Evolutionary conservation across 495 filamentous ascomycete species (phyloP), one percentile per base, ranked within the genome.

Genomic region (Aspergillus campestris): DNA sequence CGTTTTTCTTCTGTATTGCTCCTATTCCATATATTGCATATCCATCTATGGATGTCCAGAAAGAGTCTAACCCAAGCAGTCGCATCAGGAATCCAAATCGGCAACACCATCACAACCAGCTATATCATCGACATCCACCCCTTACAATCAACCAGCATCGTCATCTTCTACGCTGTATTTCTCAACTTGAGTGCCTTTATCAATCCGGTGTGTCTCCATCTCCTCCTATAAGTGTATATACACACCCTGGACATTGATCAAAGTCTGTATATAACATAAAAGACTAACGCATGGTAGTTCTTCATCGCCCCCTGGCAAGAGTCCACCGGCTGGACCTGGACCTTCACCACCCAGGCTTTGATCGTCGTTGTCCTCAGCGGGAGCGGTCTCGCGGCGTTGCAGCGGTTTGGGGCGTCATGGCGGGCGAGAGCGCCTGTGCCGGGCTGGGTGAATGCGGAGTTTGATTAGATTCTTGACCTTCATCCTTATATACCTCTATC

Each of bases 71-170:
- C 38, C 36, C 2, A 30, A 45, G 12, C 40, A 77, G 73, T 81
- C 53, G 73, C 71, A 1, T 72, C 78, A 5, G 79, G 78, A 15
- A 74, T 82, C 46, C 79, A 82, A 48, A 74, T 80, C 36, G 79
- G 77, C 10, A 82, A 82, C 44, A 80, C 77, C 0, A 68, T 74
- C 6, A 62, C 72, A 8, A 76, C 65, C 31, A 63, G 67, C 18
- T 82, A 82, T 45, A 67, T 83, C 13, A 71, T 82, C 8, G 79
- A 81, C 49, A 66, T 66, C 38, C 79, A 81, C 50, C 77, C 76
- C 0, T 56, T 75, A 18, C 77, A 82, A 50, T 72, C 72, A 24
- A 80, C 79, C 55, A 71, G 71, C 36, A 65, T 80, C 15, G 71
- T 82, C 11, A 79, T 73, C 6, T 82, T 81, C 56, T 82, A 82